Percentiles rank a stretch among this genome's conserved stretches.
Evolutionary conservation across 495 filamentous ascomycete genomes (phyloP).

Genomic region (Penicillium manginii): DNA sequence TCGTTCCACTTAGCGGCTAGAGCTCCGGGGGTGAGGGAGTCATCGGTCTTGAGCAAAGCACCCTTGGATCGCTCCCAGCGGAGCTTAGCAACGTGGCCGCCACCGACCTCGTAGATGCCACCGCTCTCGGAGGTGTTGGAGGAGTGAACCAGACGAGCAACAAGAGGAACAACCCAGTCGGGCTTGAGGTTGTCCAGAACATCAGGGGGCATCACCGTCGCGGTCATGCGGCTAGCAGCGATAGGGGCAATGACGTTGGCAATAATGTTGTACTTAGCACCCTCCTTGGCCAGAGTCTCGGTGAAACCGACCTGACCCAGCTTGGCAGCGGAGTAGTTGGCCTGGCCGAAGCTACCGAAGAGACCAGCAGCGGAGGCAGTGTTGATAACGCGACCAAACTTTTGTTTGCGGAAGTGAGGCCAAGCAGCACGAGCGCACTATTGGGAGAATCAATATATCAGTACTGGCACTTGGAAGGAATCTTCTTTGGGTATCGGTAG

Average conservation of each 20-base stretch:
- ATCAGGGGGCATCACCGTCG: conserved; percentile 97
- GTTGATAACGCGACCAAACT: conserved; percentile 95
- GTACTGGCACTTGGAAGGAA: not conserved
- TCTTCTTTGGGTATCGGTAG: not conserved
- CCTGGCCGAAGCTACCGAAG: conserved; percentile 94
- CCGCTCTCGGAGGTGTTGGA: conserved; percentile 86
- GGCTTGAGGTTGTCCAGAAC: conserved; percentile 87
- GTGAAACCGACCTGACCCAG: conserved; percentile 96
- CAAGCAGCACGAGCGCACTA: conserved; percentile 92
- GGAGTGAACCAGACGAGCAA: conserved; percentile 86
- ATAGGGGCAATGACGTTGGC: conserved; percentile 96
- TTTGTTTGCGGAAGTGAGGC: conserved; percentile 98
- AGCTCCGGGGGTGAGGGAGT: conserved; percentile 83
- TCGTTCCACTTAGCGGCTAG: conserved; percentile 87
- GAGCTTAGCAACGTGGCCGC: conserved; percentile 90
- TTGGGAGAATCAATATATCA: conserved; percentile 3
- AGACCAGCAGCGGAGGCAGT: conserved; percentile 94
- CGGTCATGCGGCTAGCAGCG: conserved; percentile 94
- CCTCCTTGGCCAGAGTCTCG: conserved; percentile 97
- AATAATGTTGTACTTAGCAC: conserved; percentile 97
- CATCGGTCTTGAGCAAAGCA: conserved; percentile 86
- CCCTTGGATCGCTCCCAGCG: conserved; percentile 95
- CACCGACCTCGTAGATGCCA: conserved; percentile 90
- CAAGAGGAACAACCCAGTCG: conserved; percentile 94
- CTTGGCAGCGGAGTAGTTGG: conserved; percentile 98